Base-by-base conservation (phyloP, 2,329 filamentous ascomycete species). In the Cryphonectria parasitica region DNA sequence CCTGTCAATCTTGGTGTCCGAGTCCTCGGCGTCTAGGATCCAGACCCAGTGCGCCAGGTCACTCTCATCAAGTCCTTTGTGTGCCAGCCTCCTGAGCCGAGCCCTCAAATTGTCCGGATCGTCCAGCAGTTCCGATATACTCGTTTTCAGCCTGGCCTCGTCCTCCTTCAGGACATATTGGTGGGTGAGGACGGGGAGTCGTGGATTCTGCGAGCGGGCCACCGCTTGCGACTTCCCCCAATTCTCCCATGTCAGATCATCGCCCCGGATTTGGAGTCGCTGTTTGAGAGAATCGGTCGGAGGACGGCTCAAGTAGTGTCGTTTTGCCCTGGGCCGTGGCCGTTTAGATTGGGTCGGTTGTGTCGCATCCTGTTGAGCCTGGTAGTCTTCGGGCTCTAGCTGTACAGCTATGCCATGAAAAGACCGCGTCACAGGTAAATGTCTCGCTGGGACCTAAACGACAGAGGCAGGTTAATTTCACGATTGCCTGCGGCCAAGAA, bases 41-140 rank as follows among this genome's bases (percentile, higher is more conserved):
- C 81, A 83, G 56, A 80, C 69, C 82, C 83, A 84, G 54, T 80
- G 79, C 17, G 78, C 77, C 41, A 84, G 64, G 54, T 83, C 78
- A 1, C 75, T 75, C 68, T 76, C 76, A 1, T 75, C 74, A 71
- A 80, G 77, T 7, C 81, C 82, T 64, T 77, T 80, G 56, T 69
- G 70, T 2, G 75, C 75, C 13, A 83, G 68, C 28, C 73, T 74
- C 39, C 76, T 74, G 10, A 83, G 71, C 17, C 76, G 75, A 49
- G 76, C 72, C 13, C 73, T 74, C 80, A 80, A 83, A 2, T 77
- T 69, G 15, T 49, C 68, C 1, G 74, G 69, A n/a, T 73, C 74
- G 45, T 74, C 75, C 1, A 78, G 69, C 31, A 69, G 68, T 5
- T 70, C 68, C 4, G 73, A 72, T 28, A 77, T 25, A 60, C 73